Evolutionary conservation across 1,284 basidiomycete species (phyloP).

Genomic region (Ganoderma boninense): DNA sequence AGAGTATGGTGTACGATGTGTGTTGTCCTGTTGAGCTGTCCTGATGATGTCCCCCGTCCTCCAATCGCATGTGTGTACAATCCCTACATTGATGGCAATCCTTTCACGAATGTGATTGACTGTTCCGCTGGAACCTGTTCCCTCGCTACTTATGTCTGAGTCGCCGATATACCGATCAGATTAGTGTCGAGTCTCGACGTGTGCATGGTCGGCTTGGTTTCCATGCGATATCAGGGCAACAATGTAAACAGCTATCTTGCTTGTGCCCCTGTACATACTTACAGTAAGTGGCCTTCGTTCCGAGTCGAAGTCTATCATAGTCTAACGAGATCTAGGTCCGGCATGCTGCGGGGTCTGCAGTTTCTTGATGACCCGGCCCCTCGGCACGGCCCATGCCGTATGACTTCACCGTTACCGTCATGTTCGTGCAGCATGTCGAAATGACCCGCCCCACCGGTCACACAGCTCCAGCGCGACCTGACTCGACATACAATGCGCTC

Average conservation of each 20-base stretch:
- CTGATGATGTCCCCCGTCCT: slow-evolving; percentile 17
- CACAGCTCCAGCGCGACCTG: not conserved
- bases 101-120: slow-evolving; percentile 13
- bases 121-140: not conserved
- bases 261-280: not conserved
- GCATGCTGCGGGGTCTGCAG: not conserved
- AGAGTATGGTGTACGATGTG: slow-evolving; percentile 40
- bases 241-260: not conserved
- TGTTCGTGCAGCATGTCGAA: not conserved
- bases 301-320: not conserved
- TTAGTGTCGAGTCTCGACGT: not conserved
- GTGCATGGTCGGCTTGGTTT: not conserved
- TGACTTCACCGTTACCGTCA: slow-evolving; percentile 16
- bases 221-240: not conserved
- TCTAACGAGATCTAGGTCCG: not conserved
- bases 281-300: not conserved
- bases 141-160: not conserved
- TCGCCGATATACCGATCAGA: not conserved
- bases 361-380: not conserved
- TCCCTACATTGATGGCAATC: slow-evolving; percentile 28
- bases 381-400: not conserved
- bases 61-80: slow-evolving; percentile 38
- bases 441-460: not conserved
- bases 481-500: not conserved
- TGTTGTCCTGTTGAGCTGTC: slow-evolving; percentile 31